These are phyloP conservation scores for Misopates orontium DNA, from an alignment of 257 asterid species.

Conservation along the genomic window DNA sequence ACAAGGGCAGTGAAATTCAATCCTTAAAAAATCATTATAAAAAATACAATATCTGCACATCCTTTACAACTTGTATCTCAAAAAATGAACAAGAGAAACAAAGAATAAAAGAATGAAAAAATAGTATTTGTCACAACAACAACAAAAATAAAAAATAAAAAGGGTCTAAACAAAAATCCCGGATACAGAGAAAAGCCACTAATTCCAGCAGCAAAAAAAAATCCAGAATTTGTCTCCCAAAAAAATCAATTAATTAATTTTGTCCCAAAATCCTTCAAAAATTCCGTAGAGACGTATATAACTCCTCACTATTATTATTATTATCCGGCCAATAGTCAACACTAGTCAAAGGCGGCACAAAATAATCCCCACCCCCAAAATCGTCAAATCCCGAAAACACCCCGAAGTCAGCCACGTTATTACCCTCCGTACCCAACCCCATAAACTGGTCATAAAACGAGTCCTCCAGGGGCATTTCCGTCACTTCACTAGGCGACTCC, in stretches of 20 bases:
- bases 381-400: constrained; percentile 66
- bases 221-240: neutral
- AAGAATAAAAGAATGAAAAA: neutral
- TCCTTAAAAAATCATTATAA: too few relatives aligned
- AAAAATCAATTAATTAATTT: neutral
- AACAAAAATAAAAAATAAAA: neutral
- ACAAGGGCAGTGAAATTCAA: too few relatives aligned
- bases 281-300: constrained; percentile 55
- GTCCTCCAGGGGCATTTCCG: constrained; percentile 49
- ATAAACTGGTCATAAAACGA: constrained; percentile 45
- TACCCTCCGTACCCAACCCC: constrained; percentile 27
- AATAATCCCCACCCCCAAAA: constrained; percentile 37
- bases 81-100: too few relatives aligned
- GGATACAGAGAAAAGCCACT: neutral
- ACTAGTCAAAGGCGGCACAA: constrained; percentile 32
- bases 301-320: constrained; percentile 37
- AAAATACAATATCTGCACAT: too few relatives aligned
- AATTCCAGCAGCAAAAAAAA: constrained; percentile 47
- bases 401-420: constrained; percentile 44
- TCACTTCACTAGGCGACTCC: constrained; percentile 25
- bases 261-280: constrained; percentile 43
- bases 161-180: too few relatives aligned
- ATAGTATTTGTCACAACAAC: neutral
- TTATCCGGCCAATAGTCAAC: constrained; percentile 36
- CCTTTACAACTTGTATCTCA: too few relatives aligned